These are phyloP conservation scores for Eleusine coracana DNA, from an alignment of 176 grass and related monocot species.

Conservation along the genomic window DNA sequence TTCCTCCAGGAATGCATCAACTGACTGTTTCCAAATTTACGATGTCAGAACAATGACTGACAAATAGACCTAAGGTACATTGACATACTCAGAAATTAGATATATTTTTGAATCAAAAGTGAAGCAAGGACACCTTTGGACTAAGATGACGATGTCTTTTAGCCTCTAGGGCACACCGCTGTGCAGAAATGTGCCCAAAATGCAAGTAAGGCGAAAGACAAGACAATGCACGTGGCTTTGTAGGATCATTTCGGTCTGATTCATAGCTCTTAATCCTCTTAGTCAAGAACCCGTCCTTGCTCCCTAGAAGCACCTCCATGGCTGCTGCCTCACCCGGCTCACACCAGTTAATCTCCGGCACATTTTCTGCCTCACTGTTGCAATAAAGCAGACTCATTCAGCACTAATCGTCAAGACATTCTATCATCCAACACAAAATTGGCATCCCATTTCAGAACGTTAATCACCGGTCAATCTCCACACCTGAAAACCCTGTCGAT, in stretches of 20 bases:
- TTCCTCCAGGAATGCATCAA: constrained; percentile 96
- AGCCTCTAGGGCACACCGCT: constrained; percentile 81
- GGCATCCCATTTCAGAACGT: neutral
- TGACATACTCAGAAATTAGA: constrained; percentile 15
- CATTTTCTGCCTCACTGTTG: constrained; percentile 75
- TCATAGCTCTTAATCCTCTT: constrained; percentile 84
- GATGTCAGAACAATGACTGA: constrained; percentile 26
- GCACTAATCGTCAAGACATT: neutral
- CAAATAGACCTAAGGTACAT: neutral
- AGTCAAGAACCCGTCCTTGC: constrained; percentile 75
- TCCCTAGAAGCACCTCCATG: constrained; percentile 63
- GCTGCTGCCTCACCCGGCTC: constrained; percentile 68
- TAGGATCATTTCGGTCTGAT: constrained; percentile 71
- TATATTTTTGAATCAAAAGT: constrained; percentile 4
- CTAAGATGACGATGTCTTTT: constrained; percentile 52
- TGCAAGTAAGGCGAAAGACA: constrained; percentile 88
- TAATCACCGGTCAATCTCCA: neutral
- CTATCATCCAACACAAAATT: neutral
- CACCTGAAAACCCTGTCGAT: constrained; percentile 69
- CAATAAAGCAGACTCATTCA: constrained; percentile 11
- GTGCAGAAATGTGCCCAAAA: constrained; percentile 95
- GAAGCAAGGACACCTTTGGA: constrained; percentile 54
- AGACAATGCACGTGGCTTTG: constrained; percentile 66
- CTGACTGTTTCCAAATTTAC: constrained; percentile 53
- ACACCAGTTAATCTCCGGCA: constrained; percentile 86